These are phyloP conservation scores for Botrytis elliptica DNA, from an alignment of 2,329 filamentous ascomycete genomes.

Conservation along the genomic window DNA sequence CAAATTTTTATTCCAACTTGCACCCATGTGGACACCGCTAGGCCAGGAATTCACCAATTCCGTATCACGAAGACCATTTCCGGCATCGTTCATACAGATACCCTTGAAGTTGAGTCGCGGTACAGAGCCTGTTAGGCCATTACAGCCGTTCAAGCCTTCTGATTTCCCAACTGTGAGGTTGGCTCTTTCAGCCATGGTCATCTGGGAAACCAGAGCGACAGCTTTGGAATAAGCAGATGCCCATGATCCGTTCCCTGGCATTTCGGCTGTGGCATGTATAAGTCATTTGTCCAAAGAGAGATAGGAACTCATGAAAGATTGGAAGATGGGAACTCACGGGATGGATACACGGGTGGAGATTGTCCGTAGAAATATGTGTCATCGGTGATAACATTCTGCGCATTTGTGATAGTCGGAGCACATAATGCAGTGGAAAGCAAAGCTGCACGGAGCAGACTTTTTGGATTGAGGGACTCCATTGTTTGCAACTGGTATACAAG, in stretches of 20 bases:
- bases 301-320: not conserved
- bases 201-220: not conserved
- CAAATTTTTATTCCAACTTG: not conserved
- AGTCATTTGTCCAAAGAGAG: not conserved
- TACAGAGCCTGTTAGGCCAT: not conserved
- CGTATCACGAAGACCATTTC: not conserved
- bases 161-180: not conserved
- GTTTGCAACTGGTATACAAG: not conserved
- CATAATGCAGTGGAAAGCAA: not conserved
- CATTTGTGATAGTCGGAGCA: not conserved
- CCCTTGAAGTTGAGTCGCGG: not conserved
- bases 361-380: constrained; percentile 28
- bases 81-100: not conserved
- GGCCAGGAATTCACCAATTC: not conserved
- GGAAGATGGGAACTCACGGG: not conserved
- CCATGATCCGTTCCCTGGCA: not conserved
- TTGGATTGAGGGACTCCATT: not conserved
- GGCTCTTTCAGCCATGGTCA: not conserved
- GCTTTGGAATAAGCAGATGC: not conserved
- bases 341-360: not conserved
- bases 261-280: not conserved
- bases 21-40: not conserved
- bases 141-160: not conserved
- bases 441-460: not conserved
- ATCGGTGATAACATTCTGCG: constrained; percentile 33